Conservation (phyloP, 2,329 filamentous ascomycete genomes). For the Xylariaceae sp. region DNA sequence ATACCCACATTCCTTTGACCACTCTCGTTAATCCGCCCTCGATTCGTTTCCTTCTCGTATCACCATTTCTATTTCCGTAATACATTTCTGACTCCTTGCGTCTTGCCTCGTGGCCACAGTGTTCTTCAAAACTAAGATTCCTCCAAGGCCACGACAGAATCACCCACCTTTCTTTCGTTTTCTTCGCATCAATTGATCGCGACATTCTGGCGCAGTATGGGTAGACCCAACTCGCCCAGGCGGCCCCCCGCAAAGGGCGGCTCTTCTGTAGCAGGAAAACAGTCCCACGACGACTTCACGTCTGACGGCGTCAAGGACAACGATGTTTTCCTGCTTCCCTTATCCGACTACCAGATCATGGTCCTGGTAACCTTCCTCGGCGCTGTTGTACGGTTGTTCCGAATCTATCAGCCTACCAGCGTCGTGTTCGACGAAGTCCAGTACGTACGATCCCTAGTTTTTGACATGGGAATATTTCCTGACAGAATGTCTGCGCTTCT, state of each 20-base stretch:
- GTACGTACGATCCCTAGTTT: constrained; percentile 50
- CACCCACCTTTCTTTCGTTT: constrained; percentile 9
- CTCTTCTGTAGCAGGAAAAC: constrained; percentile 31
- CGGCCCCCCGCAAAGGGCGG: constrained; percentile 33
- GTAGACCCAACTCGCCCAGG: constrained; percentile 37
- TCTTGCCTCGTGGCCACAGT: constrained; percentile 12
- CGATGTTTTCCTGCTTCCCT: constrained; percentile 82
- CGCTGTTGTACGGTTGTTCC: constrained; percentile 78
- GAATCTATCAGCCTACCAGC: constrained; percentile 91
- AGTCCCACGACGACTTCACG: constrained; percentile 54
- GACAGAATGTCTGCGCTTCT: constrained; percentile 18
- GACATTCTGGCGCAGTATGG: constrained; percentile 31
- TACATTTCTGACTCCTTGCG: constrained; percentile 15
- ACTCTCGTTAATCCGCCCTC: constrained; percentile 36
- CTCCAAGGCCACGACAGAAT: constrained; percentile 28
- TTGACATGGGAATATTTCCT: constrained; percentile 16
- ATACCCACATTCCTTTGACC: constrained; percentile 36
- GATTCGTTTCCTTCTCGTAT: constrained; percentile 20
- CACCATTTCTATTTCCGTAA: constrained; percentile 3
- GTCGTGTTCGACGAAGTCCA: constrained; percentile 99
- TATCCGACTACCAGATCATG: constrained; percentile 76
- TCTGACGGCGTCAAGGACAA: constrained; percentile 81
- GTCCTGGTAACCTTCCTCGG: constrained; percentile 68
- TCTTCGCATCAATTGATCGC: neutral
- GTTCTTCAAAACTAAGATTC: neutral